Percentiles rank a stretch among this genome's conserved stretches.
phyloP scores from a whole-genome alignment of 345 rosid species.

The Barbarea vulgaris region DNA sequence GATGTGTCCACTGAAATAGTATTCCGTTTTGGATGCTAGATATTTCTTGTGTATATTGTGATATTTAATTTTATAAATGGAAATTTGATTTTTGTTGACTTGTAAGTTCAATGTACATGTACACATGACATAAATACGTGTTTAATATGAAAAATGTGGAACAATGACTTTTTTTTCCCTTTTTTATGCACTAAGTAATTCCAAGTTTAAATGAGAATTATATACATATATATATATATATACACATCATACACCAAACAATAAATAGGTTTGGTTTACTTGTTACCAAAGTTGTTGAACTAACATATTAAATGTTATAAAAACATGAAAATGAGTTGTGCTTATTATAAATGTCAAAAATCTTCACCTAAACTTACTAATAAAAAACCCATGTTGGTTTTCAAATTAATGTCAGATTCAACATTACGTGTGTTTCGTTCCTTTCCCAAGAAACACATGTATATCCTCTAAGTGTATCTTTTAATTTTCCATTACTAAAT shows the following conservation, averaged over 20 bases:
- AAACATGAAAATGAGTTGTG: conserved; percentile 31
- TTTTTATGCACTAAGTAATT: background rate
- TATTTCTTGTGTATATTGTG: conserved; percentile 20
- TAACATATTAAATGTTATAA: too few species aligned
- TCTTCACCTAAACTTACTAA: conserved; percentile 25
- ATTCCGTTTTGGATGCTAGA: conserved; percentile 2
- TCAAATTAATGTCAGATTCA: conserved; percentile 30
- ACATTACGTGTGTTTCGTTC: conserved; percentile 32
- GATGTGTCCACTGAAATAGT: background rate
- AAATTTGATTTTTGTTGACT: conserved; percentile 34
- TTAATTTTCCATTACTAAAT: background rate
- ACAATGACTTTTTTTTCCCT: conserved; percentile 10
- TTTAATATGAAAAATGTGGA: conserved; percentile 38
- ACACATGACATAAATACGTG: conserved; percentile 24
- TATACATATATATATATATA: background rate
- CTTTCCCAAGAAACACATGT: conserved; percentile 11
- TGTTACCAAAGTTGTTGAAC: too few species aligned
- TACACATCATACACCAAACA: conserved; percentile 37
- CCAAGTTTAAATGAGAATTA: conserved; percentile 4
- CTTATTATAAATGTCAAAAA: conserved; percentile 24
- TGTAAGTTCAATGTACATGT: conserved; percentile 34
- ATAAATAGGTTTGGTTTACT: conserved; percentile 43
- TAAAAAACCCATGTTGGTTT: conserved; percentile 28
- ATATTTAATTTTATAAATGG: conserved; percentile 10
- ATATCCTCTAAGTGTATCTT: background rate